Percentiles rank a stretch among this genome's conserved stretches.
These are phyloP conservation scores for Candida sanyiensis DNA, from an alignment of 805 yeast species.

Conservation along the genomic window DNA sequence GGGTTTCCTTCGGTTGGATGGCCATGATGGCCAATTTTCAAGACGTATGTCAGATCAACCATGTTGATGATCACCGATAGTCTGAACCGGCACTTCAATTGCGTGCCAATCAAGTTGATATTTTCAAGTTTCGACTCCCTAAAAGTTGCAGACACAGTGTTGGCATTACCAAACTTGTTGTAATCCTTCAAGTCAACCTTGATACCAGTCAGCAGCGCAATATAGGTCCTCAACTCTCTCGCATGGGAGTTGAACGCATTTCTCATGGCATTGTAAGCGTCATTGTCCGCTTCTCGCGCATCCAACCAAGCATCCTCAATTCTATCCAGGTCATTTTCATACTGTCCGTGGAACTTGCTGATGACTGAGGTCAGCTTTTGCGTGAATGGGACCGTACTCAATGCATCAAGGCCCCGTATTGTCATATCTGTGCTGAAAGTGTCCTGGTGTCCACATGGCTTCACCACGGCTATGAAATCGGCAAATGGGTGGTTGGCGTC, in stretches of 20 bases:
- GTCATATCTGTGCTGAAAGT: background rate
- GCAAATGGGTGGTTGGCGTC: background rate
- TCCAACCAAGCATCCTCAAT: background rate
- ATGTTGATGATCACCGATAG: constrained; percentile 1
- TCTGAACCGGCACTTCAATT: background rate
- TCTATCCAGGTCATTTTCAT: background rate
- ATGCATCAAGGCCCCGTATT: background rate
- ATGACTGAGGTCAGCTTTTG: background rate
- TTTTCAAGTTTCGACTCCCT: constrained; percentile 1
- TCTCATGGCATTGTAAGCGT: background rate
- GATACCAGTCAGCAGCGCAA: background rate
- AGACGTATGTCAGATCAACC: background rate
- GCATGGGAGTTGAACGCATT: background rate
- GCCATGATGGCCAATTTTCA: constrained; percentile 1
- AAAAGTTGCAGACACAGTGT: constrained; percentile 1
- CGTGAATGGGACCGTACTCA: background rate
- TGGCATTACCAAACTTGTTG: constrained; percentile 1
- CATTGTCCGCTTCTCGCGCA: background rate
- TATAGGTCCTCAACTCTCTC: background rate
- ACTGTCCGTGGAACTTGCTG: background rate
- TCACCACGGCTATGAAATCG: background rate
- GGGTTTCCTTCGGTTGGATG: constrained; percentile 1
- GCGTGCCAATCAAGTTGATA: background rate
- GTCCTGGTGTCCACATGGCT: background rate
- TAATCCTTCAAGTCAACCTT: constrained; percentile 1